Evolutionary conservation across 2,329 filamentous ascomycete genomes (phyloP), one percentile per base, ranked within the genome.

Genomic region (Lojkania enalia): DNA sequence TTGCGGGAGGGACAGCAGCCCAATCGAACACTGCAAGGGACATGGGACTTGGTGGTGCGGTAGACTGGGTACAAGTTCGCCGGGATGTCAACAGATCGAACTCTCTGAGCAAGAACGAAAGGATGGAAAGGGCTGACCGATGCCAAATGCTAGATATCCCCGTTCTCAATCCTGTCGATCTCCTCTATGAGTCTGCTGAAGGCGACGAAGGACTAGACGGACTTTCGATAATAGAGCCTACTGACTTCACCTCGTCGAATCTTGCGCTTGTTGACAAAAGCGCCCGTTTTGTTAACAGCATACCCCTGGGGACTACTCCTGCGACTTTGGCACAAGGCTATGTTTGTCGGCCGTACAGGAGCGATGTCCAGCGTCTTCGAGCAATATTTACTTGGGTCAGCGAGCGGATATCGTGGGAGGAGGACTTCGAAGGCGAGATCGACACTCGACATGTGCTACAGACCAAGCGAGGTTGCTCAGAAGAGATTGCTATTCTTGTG

Each of bases 331-430:
- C 94, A 0, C 94, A 94, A 46, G 89, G 86, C 1, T 96, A 96
- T 64, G 84, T 99, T 9, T 99, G 95, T 64, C 83, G 94, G 20
- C 95, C 94, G 0, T 96, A 96, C 68, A 82, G 91, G 48, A 96
- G 89, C 69, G 92, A 97, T 59, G 89, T 96, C 0, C 94, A 99
- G 68, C 83, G 91, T 25, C 73, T 99, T 19, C 83, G 95, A 18
- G 92, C 94, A 13, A 97, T 99, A 51, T 99, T 97, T 63, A 96
- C 88, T 1, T 99, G 92, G 92, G 89, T 95, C 4, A 83, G 89
- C n/a, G 94, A 99, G 66, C 90, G 92, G 58, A 85, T 99, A 44
- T 82, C 82, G 21, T 99, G 94, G 94, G 94, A 99, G 65, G 92
- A 96, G 60, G 90, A 95, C 54, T 90, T 90, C 52, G 90, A 95